Conservation (phyloP, 73 alveolate genomes). For the Effrenium voratum region DNA sequence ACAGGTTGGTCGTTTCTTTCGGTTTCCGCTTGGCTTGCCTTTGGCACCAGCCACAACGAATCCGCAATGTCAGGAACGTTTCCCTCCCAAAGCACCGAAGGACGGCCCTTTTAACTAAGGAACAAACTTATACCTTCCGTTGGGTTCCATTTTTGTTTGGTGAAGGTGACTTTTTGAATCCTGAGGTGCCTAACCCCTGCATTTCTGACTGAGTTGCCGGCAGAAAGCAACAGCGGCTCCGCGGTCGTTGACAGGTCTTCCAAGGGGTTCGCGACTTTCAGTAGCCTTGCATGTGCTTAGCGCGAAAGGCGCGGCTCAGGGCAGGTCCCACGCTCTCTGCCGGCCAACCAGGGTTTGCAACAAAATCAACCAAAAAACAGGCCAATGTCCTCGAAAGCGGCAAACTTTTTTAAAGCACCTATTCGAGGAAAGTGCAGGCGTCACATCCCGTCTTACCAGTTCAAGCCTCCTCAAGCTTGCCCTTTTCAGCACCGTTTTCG, state of each 20-base stretch:
- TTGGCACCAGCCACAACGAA: neutral
- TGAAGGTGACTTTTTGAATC: no score
- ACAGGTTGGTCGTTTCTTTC: neutral
- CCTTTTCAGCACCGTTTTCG: neutral
- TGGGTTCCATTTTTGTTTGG: no score
- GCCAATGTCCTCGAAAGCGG: no score
- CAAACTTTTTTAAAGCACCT: no score
- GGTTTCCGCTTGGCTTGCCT: neutral
- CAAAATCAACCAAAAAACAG: no score
- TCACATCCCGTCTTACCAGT: no score
- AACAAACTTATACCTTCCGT: neutral
- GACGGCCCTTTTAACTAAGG: neutral
- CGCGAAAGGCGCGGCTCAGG: no score
- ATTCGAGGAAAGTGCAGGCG: no score
- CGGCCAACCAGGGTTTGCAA: no score
- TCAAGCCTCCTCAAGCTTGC: no score
- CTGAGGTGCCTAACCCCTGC: neutral
- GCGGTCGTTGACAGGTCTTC: constrained; percentile 84
- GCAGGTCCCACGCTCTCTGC: no score
- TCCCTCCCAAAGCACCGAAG: neutral
- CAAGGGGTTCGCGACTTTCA: constrained; percentile 84
- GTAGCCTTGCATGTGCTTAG: constrained; percentile 53
- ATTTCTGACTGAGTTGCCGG: neutral
- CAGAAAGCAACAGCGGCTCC: constrained; percentile 89
- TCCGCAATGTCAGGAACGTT: neutral